Evolutionary conservation across 1,284 basidiomycete genomes (phyloP), one percentile per base, ranked within the genome.

Genomic region (Ustilago trichophora): DNA sequence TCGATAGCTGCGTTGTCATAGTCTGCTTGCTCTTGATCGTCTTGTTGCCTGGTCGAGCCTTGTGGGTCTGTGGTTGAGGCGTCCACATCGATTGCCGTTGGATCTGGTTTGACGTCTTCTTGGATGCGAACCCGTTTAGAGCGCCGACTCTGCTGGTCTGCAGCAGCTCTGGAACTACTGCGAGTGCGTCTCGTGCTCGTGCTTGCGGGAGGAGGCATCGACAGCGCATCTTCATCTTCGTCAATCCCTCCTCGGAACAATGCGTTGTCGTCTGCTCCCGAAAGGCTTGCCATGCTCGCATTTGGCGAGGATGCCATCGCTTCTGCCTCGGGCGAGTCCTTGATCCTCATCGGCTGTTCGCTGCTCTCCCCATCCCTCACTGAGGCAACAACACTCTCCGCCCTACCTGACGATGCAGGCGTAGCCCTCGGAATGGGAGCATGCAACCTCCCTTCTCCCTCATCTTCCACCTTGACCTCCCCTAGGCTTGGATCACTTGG

Each of bases 361-460:
- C 35, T 49, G 32, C 47, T 56, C 26, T 50, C 38, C 6, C 50
- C 54, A 19, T 48, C 53, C 13, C 48, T 42, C 13, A 29, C 41
- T 9, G 13, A 32, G 16, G 44, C 36, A 16, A 25, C 35, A n/a
- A 26, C n/a, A 9, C 40, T 37, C 32, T 37, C 41, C 9, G 13
- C 49, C 3, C 45, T 43, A 4, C 31, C 52, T 8, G 57, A 48
- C 3, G 53, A 49, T 0, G 45, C 36, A 29, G 8, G 7, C 11
- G n/a, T n/a, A n/a, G n/a, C n/a, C n/a, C n/a, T n/a, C n/a, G 67
- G 67, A 22, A 71, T 71, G 3, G 62, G 67, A 13, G 56, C 66
- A 36, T 78, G 72, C 19, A 72, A 41, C 26, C 68, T n/a, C n/a
- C n/a, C 71, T 25, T 66, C 57, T 5, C 67, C 72, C 10, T 68